These are phyloP conservation scores for Hypoxylon sp. DNA, from an alignment of 2,329 filamentous ascomycete genomes.

Conservation along the genomic window DNA sequence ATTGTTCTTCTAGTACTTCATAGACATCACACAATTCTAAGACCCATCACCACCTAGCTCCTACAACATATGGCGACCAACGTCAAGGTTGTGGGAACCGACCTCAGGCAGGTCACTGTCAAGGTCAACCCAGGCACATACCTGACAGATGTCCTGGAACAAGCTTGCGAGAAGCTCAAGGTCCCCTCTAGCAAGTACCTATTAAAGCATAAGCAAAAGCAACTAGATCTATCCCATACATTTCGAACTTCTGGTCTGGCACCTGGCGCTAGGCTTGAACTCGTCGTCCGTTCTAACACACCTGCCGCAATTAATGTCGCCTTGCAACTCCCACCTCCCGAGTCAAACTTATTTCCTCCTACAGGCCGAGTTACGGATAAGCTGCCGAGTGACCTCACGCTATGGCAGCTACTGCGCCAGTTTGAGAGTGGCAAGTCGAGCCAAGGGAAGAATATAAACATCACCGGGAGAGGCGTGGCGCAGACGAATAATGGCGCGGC, in stretches of 20 bases:
- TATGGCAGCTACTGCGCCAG: constrained; percentile 92
- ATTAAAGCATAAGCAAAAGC: constrained; percentile 90
- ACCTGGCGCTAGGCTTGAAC: constrained; percentile 91
- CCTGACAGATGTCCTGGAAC: constrained; percentile 86
- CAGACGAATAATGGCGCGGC: constrained; percentile 68
- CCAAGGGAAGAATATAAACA: constrained; percentile 75
- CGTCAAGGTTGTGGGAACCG: constrained; percentile 88
- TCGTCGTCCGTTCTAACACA: constrained; percentile 88
- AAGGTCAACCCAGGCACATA: constrained; percentile 87
- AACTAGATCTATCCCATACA: constrained; percentile 86
- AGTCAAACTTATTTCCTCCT: constrained; percentile 72
- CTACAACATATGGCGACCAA: constrained; percentile 79
- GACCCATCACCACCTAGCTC: constrained; percentile 8
- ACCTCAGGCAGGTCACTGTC: constrained; percentile 82
- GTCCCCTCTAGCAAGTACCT: constrained; percentile 80
- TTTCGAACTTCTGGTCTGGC: constrained; percentile 86
- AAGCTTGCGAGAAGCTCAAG: constrained; percentile 88
- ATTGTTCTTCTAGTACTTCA: constrained; percentile 7
- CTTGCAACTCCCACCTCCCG: constrained; percentile 84
- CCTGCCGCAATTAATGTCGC: constrained; percentile 89
- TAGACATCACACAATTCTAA: constrained; percentile 2
- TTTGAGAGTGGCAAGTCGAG: constrained; percentile 85
- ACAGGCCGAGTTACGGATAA: constrained; percentile 83
- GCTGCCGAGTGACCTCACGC: constrained; percentile 86
- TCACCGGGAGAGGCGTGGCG: constrained; percentile 87